phyloP scores from a whole-genome alignment of 2,329 filamentous ascomycete genomes.

The Hypoxylon rubiginosum region DNA sequence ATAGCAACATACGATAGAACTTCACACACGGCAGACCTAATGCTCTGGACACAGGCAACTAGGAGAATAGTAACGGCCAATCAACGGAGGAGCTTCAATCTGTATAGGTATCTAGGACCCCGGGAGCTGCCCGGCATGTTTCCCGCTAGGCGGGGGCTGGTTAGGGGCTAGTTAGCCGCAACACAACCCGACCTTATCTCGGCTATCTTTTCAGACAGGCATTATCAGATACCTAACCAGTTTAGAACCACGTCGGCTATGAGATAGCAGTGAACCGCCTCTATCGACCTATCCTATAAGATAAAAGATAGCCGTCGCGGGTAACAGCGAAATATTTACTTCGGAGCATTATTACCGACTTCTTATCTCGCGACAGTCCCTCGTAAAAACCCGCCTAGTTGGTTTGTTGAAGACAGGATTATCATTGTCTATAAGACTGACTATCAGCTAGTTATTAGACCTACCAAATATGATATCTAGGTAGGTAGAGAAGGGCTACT shows the following conservation, averaged over 20 bases:
- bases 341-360: not conserved
- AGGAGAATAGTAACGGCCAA: not conserved
- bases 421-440: not conserved
- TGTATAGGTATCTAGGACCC: too few species aligned
- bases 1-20: not conserved
- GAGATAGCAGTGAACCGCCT: too few species aligned
- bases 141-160: not conserved
- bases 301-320: too few species aligned
- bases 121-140: not conserved
- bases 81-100: not conserved
- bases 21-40: not conserved
- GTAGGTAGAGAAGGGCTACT: not conserved
- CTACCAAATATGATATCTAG: not conserved
- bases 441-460: not conserved
- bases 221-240: too few species aligned
- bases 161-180: too few species aligned
- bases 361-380: not conserved
- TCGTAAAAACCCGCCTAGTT: not conserved
- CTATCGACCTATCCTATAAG: too few species aligned
- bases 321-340: too few species aligned
- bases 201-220: too few species aligned
- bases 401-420: too few species aligned
- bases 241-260: too few species aligned
- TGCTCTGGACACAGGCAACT: not conserved
- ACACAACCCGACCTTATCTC: too few species aligned